Evolutionary conservation across 2,329 filamentous ascomycete genomes (phyloP), one percentile per base, ranked within the genome.

Genomic region (Coleophoma eucalyptorum): DNA sequence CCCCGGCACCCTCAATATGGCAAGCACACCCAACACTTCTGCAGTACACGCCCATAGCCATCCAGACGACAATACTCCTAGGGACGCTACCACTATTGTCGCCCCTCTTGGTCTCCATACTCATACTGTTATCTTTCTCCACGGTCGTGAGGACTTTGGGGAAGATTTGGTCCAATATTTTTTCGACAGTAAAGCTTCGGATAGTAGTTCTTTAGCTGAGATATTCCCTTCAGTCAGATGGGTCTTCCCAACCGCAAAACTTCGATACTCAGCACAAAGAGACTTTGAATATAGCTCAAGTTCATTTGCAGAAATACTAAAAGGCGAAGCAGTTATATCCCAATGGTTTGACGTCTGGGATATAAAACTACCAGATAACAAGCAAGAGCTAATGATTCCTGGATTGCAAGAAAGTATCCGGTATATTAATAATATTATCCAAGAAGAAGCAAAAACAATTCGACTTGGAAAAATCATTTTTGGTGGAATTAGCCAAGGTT

Each of bases 321-420:
- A 53, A 43, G 51, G 53, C 15, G 51, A 58, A 35, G 52, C 54
- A 33, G 42, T 55, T 5, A 65, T 68, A 5, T 56, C 50, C 2
- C 74, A 77, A 56, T 81, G 77, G 77, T 80, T 79, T 59, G 75
- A 80, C 58, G 65, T 78, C 33, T 74, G 69, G 66, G 37, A 48
- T 20, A 31, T 58, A n/a, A 38, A 49, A 3, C 63, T 72, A 46
- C 71, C 74, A n/a, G 50, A 66, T 1, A 61, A 71, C 12, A 59
- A 62, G 21, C 71, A 77, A 55, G 69, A 74, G 3, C 53, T 74
- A 3, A 74, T 77, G 59, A 58, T 60, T 0, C 52, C 58, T 0
- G 75, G 75, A 0, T 58, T 80, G 15, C 57, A 55, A 20, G 69
- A 73, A 11, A 70, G 68, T 50, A 67, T 75, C 0, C 43, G 44